Conservation (phyloP, 1,139 yeast genomes). For the Casaregolazyma suthepensis region DNA sequence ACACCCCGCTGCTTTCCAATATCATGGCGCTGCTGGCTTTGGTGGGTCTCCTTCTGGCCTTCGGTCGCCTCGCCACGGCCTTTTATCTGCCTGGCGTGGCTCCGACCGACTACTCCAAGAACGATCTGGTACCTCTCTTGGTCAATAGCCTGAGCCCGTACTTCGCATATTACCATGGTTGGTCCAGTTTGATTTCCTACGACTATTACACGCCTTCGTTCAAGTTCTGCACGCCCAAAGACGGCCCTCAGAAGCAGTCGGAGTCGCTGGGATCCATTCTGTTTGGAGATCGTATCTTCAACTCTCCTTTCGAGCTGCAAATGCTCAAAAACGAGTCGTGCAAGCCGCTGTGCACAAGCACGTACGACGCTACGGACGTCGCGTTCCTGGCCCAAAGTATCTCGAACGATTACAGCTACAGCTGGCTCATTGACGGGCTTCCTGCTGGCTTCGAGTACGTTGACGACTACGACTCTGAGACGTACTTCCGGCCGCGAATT, state of each 20-base stretch:
- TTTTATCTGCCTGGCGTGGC: slow-evolving; percentile 95
- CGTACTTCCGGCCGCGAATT: slow-evolving; percentile 74
- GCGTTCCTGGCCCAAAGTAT: slow-evolving; percentile 71
- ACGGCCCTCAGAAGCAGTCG: slow-evolving; percentile 58
- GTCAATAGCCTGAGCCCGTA: slow-evolving; percentile 91
- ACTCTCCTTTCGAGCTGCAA: slow-evolving; percentile 76
- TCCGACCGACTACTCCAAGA: slow-evolving; percentile 75
- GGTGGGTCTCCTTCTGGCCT: background rate
- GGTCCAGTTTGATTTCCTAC: slow-evolving; percentile 26
- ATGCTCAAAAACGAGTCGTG: slow-evolving; percentile 74
- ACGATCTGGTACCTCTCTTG: slow-evolving; percentile 65
- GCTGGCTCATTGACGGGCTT: slow-evolving; percentile 92
- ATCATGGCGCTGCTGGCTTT: slow-evolving; percentile 7
- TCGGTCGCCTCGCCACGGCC: slow-evolving; percentile 36
- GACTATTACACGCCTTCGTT: slow-evolving; percentile 83
- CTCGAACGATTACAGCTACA: slow-evolving; percentile 75
- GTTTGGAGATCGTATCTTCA: slow-evolving; percentile 92
- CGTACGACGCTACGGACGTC: slow-evolving; percentile 59
- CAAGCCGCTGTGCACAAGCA: slow-evolving; percentile 51
- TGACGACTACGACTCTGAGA: slow-evolving; percentile 30
- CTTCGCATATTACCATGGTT: slow-evolving; percentile 34
- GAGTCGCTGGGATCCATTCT: slow-evolving; percentile 90
- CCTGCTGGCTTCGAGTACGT: slow-evolving; percentile 76
- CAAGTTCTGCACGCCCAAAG: slow-evolving; percentile 77
- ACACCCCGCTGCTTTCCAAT: background rate